Evolutionary conservation across 805 yeast genomes (phyloP).

Genomic region (Metschnikowia lochheadii): DNA sequence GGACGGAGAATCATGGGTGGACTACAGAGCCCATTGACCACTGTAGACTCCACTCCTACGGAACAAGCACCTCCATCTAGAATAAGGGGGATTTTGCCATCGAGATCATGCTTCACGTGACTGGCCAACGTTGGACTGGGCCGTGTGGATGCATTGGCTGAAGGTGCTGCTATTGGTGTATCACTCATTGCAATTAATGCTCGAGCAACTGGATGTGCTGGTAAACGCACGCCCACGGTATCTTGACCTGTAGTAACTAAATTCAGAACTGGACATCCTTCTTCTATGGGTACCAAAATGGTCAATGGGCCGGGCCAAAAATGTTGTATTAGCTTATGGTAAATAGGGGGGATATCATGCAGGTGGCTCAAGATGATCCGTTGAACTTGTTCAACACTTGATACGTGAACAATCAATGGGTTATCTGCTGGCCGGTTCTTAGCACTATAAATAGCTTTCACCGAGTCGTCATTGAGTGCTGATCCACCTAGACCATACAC

Average conservation of each 20-base stretch:
- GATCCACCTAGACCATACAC: conserved; percentile 96
- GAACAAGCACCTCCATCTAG: conserved; percentile 86
- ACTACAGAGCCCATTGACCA: conserved; percentile 76
- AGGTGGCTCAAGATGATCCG: conserved; percentile 49
- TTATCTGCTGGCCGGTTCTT: conserved; percentile 95
- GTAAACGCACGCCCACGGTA: conserved; percentile 91
- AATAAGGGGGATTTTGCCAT: conserved; percentile 77
- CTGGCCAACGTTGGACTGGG: conserved; percentile 90
- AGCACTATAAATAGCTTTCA: conserved; percentile 73
- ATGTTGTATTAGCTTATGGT: conserved; percentile 55
- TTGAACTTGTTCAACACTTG: conserved; percentile 69
- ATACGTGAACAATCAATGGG: conserved; percentile 86
- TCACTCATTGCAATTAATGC: conserved; percentile 83
- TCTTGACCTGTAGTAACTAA: conserved; percentile 82
- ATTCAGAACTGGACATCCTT: conserved; percentile 52
- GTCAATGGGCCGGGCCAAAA: conserved; percentile 98
- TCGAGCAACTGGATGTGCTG: conserved; percentile 82
- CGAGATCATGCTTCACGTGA: conserved; percentile 78
- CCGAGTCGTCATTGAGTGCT: conserved; percentile 69
- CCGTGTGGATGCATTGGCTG: conserved; percentile 92
- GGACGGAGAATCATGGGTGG: conserved; percentile 93
- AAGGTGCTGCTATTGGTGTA: conserved; percentile 93
- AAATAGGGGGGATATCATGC: conserved; percentile 61
- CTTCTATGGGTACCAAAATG: conserved; percentile 64
- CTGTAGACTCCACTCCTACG: conserved; percentile 94